Conservation (phyloP, 176 grass and related monocot species). For the Alloteropsis semialata region DNA sequence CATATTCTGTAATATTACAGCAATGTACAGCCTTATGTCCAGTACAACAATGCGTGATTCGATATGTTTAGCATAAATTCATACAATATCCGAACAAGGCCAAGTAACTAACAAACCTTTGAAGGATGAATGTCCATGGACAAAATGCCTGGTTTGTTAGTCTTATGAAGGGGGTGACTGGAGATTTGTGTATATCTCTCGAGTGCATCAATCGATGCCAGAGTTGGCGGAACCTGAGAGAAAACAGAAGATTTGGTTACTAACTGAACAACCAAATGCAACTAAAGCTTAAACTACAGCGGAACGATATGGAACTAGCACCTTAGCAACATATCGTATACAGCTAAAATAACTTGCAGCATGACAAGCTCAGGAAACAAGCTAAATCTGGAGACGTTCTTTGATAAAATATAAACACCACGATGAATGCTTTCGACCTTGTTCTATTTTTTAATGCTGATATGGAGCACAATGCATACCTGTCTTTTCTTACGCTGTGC, state of each 20-base stretch:
- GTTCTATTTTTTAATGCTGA: background rate
- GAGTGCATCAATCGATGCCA: constrained; percentile 64
- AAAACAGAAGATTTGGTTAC: background rate
- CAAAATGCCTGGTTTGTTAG: constrained; percentile 95
- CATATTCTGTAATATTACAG: background rate
- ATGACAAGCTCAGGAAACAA: constrained; percentile 5
- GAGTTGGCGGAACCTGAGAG: constrained; percentile 59
- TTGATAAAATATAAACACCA: background rate
- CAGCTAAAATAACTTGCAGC: background rate
- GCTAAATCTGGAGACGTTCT: background rate
- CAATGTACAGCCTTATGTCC: background rate
- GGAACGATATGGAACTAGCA: background rate
- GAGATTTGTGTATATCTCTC: constrained; percentile 93
- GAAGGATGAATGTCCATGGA: constrained; percentile 93
- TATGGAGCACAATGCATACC: constrained; percentile 38
- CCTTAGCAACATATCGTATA: background rate
- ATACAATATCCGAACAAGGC: constrained; percentile 7
- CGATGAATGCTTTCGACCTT: background rate
- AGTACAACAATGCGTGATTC: background rate
- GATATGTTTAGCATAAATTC: background rate
- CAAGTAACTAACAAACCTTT: constrained; percentile 56
- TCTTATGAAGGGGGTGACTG: constrained; percentile 96
- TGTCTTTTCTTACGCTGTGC: constrained; percentile 97
- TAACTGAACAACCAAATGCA: constrained; percentile 8
- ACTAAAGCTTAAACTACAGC: background rate